Evolutionary conservation across 768 basidiomycete genomes (phyloP).

Genomic region (Tremella yokohamensis): DNA sequence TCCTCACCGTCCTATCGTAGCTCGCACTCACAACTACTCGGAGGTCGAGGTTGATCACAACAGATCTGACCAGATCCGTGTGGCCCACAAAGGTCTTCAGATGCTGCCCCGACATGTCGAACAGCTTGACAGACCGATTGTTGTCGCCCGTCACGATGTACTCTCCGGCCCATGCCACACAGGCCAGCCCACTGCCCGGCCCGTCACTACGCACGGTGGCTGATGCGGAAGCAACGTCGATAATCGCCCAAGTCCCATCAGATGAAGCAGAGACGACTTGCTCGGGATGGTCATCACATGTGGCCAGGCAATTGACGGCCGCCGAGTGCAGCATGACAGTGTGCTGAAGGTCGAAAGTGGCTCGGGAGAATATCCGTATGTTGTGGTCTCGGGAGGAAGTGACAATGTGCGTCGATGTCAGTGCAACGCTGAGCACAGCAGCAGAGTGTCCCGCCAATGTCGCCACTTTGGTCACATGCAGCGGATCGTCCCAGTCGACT

Average conservation of each 20-base stretch:
- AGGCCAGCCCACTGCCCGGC: conserved; percentile 27
- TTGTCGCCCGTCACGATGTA: conserved; percentile 28
- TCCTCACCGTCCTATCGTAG: conserved; percentile 34
- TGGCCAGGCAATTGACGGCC: conserved; percentile 31
- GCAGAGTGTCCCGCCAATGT: conserved; percentile 20
- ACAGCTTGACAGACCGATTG: conserved; percentile 26
- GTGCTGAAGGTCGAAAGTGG: background rate
- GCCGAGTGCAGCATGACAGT: conserved; percentile 16
- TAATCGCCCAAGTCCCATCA: conserved; percentile 27
- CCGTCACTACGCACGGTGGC: too few species aligned
- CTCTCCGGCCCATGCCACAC: conserved; percentile 32
- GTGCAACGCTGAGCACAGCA: conserved; percentile 25
- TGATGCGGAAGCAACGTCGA: background rate
- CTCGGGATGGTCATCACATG: conserved; percentile 2
- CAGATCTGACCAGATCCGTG: conserved; percentile 27
- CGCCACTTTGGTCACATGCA: background rate
- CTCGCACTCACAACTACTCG: conserved; percentile 29
- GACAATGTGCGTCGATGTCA: conserved; percentile 15
- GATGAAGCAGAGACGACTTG: conserved; percentile 25
- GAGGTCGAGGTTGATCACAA: conserved; percentile 14
- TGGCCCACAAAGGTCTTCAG: conserved; percentile 29
- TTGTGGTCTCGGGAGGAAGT: conserved; percentile 29
- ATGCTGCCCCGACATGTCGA: conserved; percentile 6
- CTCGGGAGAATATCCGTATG: conserved; percentile 19
- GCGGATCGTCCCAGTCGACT: conserved; percentile 8